A percentile compares a stretch with the other conserved stretches of the same genome.
phyloP scores from a whole-genome alignment of 2,329 filamentous ascomycete genomes.

The Ceratocystis albifundus region DNA sequence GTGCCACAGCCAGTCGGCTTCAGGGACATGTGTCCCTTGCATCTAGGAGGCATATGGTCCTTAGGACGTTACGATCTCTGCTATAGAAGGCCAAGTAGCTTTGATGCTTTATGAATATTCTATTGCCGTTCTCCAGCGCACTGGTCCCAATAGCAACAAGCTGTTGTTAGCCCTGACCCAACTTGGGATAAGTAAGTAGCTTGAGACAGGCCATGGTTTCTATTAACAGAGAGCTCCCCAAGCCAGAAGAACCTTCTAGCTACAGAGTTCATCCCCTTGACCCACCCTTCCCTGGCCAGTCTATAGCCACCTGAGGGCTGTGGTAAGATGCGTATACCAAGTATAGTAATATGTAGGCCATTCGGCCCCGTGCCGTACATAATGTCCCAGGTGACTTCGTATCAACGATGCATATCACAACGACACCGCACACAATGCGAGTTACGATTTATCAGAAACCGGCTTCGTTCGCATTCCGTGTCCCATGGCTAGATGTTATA shows the following conservation, averaged over 20 bases:
- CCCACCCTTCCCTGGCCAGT: neutral
- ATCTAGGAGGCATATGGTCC: neutral
- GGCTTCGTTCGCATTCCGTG: neutral
- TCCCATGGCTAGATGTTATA: neutral
- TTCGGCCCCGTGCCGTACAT: too few relatives aligned
- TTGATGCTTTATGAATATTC: too few relatives aligned
- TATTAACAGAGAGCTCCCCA: neutral
- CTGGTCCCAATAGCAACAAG: too few relatives aligned
- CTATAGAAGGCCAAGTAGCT: neutral
- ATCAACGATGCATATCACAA: neutral
- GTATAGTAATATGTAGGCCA: neutral
- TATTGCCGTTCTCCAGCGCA: too few relatives aligned
- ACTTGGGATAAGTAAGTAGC: too few relatives aligned
- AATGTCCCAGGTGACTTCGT: neutral
- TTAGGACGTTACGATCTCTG: conserved; percentile 13
- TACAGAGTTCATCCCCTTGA: neutral
- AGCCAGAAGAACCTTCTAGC: neutral
- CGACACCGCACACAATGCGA: too few relatives aligned
- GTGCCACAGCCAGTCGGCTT: neutral
- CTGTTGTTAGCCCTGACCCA: too few relatives aligned
- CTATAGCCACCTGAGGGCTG: neutral
- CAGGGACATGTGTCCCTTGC: conserved; percentile 11
- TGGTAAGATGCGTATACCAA: neutral
- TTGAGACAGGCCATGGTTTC: too few relatives aligned
- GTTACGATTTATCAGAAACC: too few relatives aligned